Conservation (phyloP, 805 yeast species). For the Yarrowia keelungensis region DNA sequence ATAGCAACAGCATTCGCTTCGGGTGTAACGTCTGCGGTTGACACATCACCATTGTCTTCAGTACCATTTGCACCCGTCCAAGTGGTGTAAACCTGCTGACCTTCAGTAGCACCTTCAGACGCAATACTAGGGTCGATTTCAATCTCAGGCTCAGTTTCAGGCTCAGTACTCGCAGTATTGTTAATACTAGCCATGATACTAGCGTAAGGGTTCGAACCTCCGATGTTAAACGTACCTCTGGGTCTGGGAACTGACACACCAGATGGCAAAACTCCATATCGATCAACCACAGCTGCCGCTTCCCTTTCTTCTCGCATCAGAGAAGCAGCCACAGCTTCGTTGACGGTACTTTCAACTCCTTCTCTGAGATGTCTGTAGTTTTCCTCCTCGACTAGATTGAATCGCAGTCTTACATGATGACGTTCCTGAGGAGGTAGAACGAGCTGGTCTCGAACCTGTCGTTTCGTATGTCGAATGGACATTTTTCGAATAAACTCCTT, state of each 20-base stretch:
- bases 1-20: no score
- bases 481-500: slow-evolving; percentile 59
- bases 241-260: background rate
- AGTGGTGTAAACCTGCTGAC: background rate
- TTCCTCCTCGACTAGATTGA: slow-evolving; percentile 84
- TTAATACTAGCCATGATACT: slow-evolving; percentile 58
- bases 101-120: background rate
- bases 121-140: slow-evolving; percentile 52
- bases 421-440: slow-evolving; percentile 79
- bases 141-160: slow-evolving; percentile 39
- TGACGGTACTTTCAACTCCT: slow-evolving; percentile 2
- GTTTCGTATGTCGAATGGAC: slow-evolving; percentile 81
- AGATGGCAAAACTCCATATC: slow-evolving; percentile 6
- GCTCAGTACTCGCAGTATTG: background rate
- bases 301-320: background rate
- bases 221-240: slow-evolving; percentile 13
- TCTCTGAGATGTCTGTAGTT: slow-evolving; percentile 61
- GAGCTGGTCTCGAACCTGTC: slow-evolving; percentile 79
- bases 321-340: slow-evolving; percentile 6
- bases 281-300: background rate
- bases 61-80: background rate
- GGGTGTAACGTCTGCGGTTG: no score
- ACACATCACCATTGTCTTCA: background rate
- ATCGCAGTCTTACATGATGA: slow-evolving; percentile 71
- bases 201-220: slow-evolving; percentile 56